Conservation (phyloP, 2,329 filamentous ascomycete species). For the Tolypocladium ovalisporum region DNA sequence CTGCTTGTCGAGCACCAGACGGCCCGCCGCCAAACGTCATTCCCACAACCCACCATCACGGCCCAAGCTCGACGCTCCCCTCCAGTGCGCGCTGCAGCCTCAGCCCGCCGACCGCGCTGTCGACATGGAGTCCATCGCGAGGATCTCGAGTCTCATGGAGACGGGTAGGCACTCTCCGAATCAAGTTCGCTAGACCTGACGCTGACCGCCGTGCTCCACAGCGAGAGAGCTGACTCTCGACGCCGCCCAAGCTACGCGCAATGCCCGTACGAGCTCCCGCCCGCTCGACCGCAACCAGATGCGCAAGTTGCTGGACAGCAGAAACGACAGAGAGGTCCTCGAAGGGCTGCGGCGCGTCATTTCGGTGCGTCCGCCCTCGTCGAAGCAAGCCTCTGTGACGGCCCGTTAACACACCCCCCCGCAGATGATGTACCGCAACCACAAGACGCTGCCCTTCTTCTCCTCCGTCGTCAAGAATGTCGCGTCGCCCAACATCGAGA, state of each 20-base stretch:
- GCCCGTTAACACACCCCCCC: background rate
- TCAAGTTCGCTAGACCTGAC: constrained; percentile 4
- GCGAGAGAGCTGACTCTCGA: constrained; percentile 96
- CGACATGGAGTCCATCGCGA: constrained; percentile 87
- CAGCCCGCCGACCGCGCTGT: background rate
- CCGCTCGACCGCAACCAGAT: constrained; percentile 72
- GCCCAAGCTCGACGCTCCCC: background rate
- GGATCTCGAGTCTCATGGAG: constrained; percentile 89
- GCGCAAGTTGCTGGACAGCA: constrained; percentile 88
- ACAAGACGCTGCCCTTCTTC: constrained; percentile 85
- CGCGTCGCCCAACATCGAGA: constrained; percentile 83
- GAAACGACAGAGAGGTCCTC: constrained; percentile 83
- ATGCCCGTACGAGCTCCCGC: constrained; percentile 47
- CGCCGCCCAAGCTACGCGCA: constrained; percentile 80
- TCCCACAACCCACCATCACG: background rate
- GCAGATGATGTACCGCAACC: constrained; percentile 90
- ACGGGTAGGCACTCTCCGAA: constrained; percentile 51
- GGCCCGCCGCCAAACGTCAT: background rate
- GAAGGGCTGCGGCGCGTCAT: constrained; percentile 85
- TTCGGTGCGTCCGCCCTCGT: constrained; percentile 47
- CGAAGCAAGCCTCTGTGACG: background rate
- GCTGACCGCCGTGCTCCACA: constrained; percentile 25
- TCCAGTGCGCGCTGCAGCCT: background rate
- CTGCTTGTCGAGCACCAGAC: background rate
- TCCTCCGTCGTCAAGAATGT: constrained; percentile 98